Conservation (phyloP, 202 grass and related monocot species). For the Setaria viridis region DNA sequence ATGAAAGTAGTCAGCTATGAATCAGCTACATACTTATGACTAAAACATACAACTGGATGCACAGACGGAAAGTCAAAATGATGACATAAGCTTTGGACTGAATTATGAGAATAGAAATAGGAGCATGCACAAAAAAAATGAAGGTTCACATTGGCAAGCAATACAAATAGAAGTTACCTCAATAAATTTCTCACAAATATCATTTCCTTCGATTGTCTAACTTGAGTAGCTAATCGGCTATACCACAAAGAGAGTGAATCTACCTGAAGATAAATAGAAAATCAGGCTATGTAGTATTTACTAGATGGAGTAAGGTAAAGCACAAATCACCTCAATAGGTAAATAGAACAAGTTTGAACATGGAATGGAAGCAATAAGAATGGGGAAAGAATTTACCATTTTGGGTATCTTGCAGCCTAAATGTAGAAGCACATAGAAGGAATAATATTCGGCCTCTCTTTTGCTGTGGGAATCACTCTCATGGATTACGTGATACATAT, state of each 20-base stretch:
- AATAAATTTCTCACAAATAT: constrained; percentile 77
- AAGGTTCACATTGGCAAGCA: constrained; percentile 28
- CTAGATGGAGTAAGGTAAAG: constrained; percentile 25
- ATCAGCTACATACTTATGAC: constrained; percentile 4
- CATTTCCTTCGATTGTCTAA: constrained; percentile 81
- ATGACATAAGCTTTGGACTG: constrained; percentile 7
- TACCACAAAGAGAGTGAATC: constrained; percentile 93
- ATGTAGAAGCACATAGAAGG: constrained; percentile 90
- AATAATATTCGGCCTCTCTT: constrained; percentile 81
- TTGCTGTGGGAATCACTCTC: constrained; percentile 49
- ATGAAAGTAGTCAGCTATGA: constrained; percentile 31
- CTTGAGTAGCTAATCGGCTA: constrained; percentile 55
- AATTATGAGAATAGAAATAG: constrained; percentile 21
- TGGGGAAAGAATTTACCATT: constrained; percentile 56
- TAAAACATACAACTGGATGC: constrained; percentile 29
- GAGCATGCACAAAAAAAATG: constrained; percentile 30
- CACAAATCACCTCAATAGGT: constrained; percentile 9
- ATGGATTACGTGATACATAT: constrained; percentile 65
- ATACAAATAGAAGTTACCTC: constrained; percentile 56
- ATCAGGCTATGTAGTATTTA: constrained; percentile 14
- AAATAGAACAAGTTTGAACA: constrained; percentile 27
- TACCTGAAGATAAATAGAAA: constrained; percentile 55
- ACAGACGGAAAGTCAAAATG: constrained; percentile 13
- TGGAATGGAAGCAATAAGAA: constrained; percentile 12
- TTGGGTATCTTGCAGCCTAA: constrained; percentile 69